phyloP scores from a whole-genome alignment of 306 rosid species.

The Vicia faba region DNA sequence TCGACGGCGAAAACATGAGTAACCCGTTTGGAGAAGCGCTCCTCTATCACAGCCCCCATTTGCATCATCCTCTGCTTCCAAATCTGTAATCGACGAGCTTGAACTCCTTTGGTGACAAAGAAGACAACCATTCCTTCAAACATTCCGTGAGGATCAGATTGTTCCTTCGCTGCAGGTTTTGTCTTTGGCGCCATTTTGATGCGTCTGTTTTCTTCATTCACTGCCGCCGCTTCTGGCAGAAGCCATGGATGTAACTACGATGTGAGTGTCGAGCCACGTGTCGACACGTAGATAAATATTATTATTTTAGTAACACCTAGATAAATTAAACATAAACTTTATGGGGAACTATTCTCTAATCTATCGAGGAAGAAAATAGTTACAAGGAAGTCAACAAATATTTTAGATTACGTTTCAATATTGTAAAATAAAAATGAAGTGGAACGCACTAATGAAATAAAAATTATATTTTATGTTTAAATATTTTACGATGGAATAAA shows the following conservation, averaged over 20 bases:
- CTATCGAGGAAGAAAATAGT: no score
- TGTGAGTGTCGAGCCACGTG: neutral
- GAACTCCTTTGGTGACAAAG: conserved; percentile 67
- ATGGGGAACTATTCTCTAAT: no score
- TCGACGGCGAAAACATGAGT: conserved; percentile 71
- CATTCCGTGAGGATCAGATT: conserved; percentile 56
- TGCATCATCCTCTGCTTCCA: conserved; percentile 86
- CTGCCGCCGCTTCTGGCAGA: neutral
- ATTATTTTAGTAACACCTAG: neutral
- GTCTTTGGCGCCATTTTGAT: conserved; percentile 70
- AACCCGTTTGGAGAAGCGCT: conserved; percentile 58
- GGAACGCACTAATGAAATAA: no score
- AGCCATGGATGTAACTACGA: neutral
- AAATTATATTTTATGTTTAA: no score
- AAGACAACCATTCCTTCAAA: conserved; percentile 68
- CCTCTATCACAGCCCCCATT: conserved; percentile 76
- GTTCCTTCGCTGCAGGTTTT: conserved; percentile 44
- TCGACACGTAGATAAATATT: neutral
- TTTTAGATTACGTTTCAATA: no score
- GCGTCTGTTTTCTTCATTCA: conserved; percentile 15
- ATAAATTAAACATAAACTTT: no score
- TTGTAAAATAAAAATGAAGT: no score
- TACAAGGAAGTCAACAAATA: no score
- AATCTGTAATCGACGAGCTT: conserved; percentile 85
- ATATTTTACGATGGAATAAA: no score